phyloP scores from a whole-genome alignment of 306 rosid genomes.

The Psophocarpus tetragonolobus region DNA sequence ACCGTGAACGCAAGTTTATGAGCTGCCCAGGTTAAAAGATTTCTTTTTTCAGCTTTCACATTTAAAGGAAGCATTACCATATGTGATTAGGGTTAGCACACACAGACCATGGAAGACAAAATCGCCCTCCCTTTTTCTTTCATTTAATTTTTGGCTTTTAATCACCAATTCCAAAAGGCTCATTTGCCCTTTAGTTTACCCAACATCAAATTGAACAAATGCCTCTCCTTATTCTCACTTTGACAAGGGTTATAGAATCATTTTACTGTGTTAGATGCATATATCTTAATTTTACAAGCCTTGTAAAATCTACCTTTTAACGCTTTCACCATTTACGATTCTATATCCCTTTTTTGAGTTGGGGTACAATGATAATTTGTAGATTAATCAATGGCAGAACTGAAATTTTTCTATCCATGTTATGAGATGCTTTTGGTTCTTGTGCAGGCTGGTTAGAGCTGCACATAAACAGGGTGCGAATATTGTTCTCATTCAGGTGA shows the following conservation, averaged over 20 bases:
- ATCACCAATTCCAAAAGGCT: no score
- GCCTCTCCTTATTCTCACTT: no score
- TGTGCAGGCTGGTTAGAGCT: constrained; percentile 80
- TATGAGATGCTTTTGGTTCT: constrained; percentile 29
- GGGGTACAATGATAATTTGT: background rate
- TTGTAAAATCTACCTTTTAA: no score
- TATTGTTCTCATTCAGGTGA: constrained; percentile 87
- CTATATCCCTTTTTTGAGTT: background rate
- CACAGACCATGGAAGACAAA: no score
- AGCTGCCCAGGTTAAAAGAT: constrained; percentile 22
- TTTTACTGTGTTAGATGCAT: no score
- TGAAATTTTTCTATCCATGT: constrained; percentile 1
- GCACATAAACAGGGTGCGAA: constrained; percentile 86
- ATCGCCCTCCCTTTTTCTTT: background rate
- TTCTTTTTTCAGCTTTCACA: constrained; percentile 14
- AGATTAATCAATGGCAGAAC: constrained; percentile 6
- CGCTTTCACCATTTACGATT: no score
- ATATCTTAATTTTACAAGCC: no score
- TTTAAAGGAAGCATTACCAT: background rate
- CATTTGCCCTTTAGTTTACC: no score
- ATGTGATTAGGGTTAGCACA: background rate
- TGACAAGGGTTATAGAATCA: no score
- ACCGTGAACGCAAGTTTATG: constrained; percentile 1
- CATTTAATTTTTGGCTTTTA: background rate
- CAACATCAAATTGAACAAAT: no score